Conservation (phyloP, 148 eudicot genomes). For the Persicaria tinctoria region DNA sequence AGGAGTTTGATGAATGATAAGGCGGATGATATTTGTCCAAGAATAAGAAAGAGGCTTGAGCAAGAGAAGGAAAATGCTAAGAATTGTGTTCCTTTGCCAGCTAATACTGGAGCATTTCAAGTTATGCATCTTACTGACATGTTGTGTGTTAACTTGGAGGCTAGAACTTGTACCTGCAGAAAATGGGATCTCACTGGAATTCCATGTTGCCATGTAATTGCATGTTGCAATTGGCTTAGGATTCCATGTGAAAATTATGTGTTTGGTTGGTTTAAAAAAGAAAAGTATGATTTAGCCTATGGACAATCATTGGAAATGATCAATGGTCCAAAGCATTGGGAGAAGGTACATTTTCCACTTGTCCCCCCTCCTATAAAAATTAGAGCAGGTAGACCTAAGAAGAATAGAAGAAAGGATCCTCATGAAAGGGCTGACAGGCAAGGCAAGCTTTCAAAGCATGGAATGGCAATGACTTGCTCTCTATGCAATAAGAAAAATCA, state of each 20-base stretch:
- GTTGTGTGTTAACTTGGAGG: no score
- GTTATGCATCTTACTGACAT: not conserved
- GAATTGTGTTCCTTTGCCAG: not conserved
- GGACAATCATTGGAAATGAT: not conserved
- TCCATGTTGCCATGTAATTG: no score
- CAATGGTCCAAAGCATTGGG: not conserved
- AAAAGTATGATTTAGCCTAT: no score
- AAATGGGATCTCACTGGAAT: no score
- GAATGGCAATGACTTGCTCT: not conserved
- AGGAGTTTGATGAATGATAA: not conserved
- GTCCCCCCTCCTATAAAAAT: not conserved
- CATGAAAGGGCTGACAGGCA: not conserved
- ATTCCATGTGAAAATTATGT: no score
- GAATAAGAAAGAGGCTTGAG: not conserved
- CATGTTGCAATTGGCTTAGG: no score
- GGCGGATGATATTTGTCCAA: not conserved
- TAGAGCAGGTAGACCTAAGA: not conserved
- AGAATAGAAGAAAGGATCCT: not conserved
- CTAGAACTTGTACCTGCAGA: no score
- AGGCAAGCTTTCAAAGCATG: not conserved
- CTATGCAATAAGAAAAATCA: not conserved
- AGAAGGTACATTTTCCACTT: not conserved
- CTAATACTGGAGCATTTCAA: not conserved
- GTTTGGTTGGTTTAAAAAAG: no score
- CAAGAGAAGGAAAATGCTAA: not conserved